These are phyloP conservation scores for Penicillium sp. DNA, from an alignment of 2,329 filamentous ascomycete species.

Conservation along the genomic window DNA sequence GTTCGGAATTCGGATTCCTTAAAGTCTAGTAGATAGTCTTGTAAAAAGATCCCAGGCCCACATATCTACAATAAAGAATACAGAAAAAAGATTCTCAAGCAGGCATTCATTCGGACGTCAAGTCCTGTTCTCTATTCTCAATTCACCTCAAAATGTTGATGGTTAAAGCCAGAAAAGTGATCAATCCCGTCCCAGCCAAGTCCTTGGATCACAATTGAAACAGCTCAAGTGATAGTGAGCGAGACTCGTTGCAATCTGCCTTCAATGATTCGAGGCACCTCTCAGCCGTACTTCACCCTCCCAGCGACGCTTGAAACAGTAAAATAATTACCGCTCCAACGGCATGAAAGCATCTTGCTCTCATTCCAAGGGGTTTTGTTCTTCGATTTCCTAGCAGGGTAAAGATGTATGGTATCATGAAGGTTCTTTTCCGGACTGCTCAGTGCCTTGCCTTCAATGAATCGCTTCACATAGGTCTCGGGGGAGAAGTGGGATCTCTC, in stretches of 20 bases:
- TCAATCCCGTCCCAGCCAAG: neutral
- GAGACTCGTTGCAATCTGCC: neutral
- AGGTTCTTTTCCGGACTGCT: neutral
- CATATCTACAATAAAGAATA: neutral
- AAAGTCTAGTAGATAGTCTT: neutral
- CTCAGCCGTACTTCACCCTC: neutral
- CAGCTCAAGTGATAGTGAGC: neutral
- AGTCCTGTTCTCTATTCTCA: neutral
- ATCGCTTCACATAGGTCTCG: too few species aligned
- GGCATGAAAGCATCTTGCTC: neutral
- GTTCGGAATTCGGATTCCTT: conserved; percentile 59
- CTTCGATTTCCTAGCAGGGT: neutral
- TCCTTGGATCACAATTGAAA: neutral
- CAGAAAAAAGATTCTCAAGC: too few species aligned
- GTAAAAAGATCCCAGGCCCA: neutral
- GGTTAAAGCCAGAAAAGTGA: too few species aligned
- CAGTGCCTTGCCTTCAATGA: neutral
- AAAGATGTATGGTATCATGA: neutral
- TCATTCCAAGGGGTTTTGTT: neutral
- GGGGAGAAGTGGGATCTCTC: too few species aligned
- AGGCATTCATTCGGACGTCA: neutral
- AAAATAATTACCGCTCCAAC: too few species aligned
- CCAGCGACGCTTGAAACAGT: neutral
- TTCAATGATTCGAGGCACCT: neutral
- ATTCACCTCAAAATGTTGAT: neutral